Evolutionary conservation across 1,284 basidiomycete species (phyloP), one percentile per base, ranked within the genome.

Genomic region (Pholiota adiposa): DNA sequence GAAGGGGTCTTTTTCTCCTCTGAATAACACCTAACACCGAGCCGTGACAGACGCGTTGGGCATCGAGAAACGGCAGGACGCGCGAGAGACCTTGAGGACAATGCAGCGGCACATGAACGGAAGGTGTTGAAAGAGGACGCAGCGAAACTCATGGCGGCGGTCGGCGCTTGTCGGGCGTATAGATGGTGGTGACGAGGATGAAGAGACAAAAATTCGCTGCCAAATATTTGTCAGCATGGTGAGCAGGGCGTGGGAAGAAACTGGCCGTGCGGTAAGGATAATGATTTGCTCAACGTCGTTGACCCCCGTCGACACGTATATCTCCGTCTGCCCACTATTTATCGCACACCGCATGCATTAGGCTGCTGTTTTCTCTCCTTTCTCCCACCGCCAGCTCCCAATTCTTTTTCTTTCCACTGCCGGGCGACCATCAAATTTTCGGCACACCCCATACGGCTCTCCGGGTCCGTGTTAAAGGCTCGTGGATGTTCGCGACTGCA

Each of bases 81-180:
- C 38, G 75, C 70, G 43, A 80, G 54, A 4, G 75, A 70, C 64
- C 79, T 78, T 62, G 82, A 76, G 50, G 87, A 82, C 65, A 86
- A 66, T 21, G 80, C 79, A 68, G 81, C 74, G 60, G 85, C 81
- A 72, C 82, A 85, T 25, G 84, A 77, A 66, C 84, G 83, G 72
- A 90, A 76, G 56, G 81, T 62, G 57, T 79, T 79, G 70, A 83
- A 75, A 63, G 82, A 79, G 61, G 78, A 76, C 58, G 76, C 69
- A 65, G 81, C 65, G 55, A 71, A 74, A 74, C 74, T 82, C 86
- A 87, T 87, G 59, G 66, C 68, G 40, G 46, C 25, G 29, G 59
- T 29, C 46, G 54, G 52, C 54, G 50, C 51, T 53, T 55, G 54
- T 55, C 54, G 54, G 54, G 54, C 43, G 54, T 46, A 27, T 46